These are phyloP conservation scores for Kwoniella heveanensis DNA, from an alignment of 768 basidiomycete genomes.

Conservation along the genomic window DNA sequence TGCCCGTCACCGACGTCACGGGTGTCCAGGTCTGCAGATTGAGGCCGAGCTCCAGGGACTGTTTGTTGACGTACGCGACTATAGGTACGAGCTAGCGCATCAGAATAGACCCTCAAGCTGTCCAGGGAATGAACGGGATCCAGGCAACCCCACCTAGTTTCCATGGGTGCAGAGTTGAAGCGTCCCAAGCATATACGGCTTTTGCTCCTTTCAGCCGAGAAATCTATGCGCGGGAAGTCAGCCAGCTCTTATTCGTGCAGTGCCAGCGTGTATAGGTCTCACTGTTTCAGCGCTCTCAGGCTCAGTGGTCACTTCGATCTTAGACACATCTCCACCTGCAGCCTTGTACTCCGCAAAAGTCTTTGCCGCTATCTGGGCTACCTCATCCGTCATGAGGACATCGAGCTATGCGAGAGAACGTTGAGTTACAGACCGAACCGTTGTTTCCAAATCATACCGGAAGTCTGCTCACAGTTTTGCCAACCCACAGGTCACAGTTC, in stretches of 20 bases:
- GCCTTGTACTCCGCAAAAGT: slow-evolving; percentile 43
- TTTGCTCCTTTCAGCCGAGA: slow-evolving; percentile 29
- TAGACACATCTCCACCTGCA: slow-evolving; percentile 52
- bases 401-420: slow-evolving; percentile 41
- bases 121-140: background rate
- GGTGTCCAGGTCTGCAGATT: slow-evolving; percentile 40
- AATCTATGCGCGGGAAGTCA: too few species aligned
- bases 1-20: slow-evolving; percentile 49
- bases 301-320: slow-evolving; percentile 48
- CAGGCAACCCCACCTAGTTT: slow-evolving; percentile 25
- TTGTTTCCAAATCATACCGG: too few species aligned
- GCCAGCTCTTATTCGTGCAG: too few species aligned
- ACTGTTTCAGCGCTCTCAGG: slow-evolving; percentile 44
- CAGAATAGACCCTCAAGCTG: too few species aligned
- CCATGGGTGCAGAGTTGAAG: slow-evolving; percentile 42
- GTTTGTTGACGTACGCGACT: slow-evolving; percentile 30
- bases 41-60: slow-evolving; percentile 34
- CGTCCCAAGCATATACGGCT: slow-evolving; percentile 36
- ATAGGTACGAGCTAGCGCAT: background rate
- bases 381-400: slow-evolving; percentile 38
- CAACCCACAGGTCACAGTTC: slow-evolving; percentile 45
- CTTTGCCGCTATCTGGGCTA: slow-evolving; percentile 27
- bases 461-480: slow-evolving; percentile 39
- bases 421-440: too few species aligned
- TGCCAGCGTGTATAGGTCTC: too few species aligned